A percentile compares a stretch with the other conserved stretches of the same genome.
phyloP scores from a whole-genome alignment of 1,139 yeast species.

The Zhuliangozyma parablackwelliae region DNA sequence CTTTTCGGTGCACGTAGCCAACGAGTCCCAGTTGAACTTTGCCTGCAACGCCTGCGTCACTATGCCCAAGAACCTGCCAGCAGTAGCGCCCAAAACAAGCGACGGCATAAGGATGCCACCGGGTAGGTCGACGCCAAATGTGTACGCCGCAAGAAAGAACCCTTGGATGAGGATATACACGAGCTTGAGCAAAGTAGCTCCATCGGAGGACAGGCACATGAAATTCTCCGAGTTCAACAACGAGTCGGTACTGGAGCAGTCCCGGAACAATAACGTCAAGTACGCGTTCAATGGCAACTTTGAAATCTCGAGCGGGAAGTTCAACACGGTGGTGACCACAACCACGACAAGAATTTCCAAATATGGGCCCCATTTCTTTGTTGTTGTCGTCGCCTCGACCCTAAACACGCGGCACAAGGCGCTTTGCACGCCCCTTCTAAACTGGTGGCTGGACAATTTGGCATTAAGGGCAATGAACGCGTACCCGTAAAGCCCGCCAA shows the following conservation, averaged over 20 bases:
- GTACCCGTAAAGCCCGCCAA: slow-evolving; percentile 69
- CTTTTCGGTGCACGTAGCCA: slow-evolving; percentile 47
- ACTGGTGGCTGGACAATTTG: slow-evolving; percentile 15
- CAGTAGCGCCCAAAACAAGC: slow-evolving; percentile 63
- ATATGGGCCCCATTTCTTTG: slow-evolving; percentile 19
- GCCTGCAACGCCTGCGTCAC: slow-evolving; percentile 49
- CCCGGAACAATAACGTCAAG: slow-evolving; percentile 57
- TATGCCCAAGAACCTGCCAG: slow-evolving; percentile 67
- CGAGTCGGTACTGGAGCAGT: slow-evolving; percentile 37
- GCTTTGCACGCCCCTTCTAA: slow-evolving; percentile 17
- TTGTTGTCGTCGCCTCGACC: slow-evolving; percentile 6
- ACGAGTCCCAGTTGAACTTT: slow-evolving; percentile 32
- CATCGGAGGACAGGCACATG: slow-evolving; percentile 31
- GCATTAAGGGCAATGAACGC: slow-evolving; percentile 48
- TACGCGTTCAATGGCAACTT: slow-evolving; percentile 54
- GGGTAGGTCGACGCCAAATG: slow-evolving; percentile 65
- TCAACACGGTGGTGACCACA: slow-evolving; percentile 46
- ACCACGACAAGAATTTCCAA: slow-evolving; percentile 50
- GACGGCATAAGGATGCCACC: slow-evolving; percentile 78
- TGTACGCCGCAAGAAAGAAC: slow-evolving; percentile 52
- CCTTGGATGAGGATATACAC: slow-evolving; percentile 49
- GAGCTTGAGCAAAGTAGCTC: slow-evolving; percentile 31
- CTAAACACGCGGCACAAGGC: slow-evolving; percentile 15
- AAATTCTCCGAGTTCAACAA: slow-evolving; percentile 22
- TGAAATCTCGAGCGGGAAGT: slow-evolving; percentile 54